Conservation (phyloP, 352 stramenopile species). For the Phytophthora sojae region DNA sequence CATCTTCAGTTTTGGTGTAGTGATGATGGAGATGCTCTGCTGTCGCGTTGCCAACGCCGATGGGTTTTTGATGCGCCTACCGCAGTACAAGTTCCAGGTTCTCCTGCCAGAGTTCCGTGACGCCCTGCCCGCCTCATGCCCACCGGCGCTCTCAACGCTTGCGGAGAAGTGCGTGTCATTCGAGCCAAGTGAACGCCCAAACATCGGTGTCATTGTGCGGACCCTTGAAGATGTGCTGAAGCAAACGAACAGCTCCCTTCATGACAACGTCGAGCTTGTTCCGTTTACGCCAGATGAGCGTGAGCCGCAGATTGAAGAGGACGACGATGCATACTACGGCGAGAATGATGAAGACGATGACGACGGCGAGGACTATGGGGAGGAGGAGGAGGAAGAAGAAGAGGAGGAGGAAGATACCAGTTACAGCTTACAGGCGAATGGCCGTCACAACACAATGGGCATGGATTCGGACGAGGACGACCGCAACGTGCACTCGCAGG, state of each 20-base stretch:
- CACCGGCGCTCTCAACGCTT: slow-evolving; percentile 59
- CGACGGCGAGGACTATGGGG: slow-evolving; percentile 37
- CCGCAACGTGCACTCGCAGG: slow-evolving; percentile 35
- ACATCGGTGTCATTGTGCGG: slow-evolving; percentile 52
- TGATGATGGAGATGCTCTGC: slow-evolving; percentile 90
- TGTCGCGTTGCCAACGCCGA: slow-evolving; percentile 82
- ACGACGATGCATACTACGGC: slow-evolving; percentile 61
- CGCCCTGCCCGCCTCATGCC: slow-evolving; percentile 69
- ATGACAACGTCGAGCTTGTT: slow-evolving; percentile 55
- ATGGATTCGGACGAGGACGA: slow-evolving; percentile 55
- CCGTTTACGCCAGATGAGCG: slow-evolving; percentile 67
- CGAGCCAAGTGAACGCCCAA: slow-evolving; percentile 72
- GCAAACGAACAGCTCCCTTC: slow-evolving; percentile 29
- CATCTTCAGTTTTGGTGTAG: slow-evolving; percentile 87
- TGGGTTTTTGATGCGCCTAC: slow-evolving; percentile 81
- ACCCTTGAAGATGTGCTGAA: slow-evolving; percentile 55
- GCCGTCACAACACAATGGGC: slow-evolving; percentile 49
- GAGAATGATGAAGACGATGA: slow-evolving; percentile 64
- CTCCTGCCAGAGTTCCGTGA: slow-evolving; percentile 69
- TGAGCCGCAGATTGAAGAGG: slow-evolving; percentile 71
- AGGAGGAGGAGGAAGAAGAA: slow-evolving; percentile 46
- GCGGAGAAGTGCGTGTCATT: slow-evolving; percentile 82
- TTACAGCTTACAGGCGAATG: slow-evolving; percentile 31
- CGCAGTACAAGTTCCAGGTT: slow-evolving; percentile 85
- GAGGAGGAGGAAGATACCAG: slow-evolving; percentile 46